These are phyloP conservation scores for Penicillium concentricum DNA, from an alignment of 2,329 filamentous ascomycete species.

Conservation along the genomic window DNA sequence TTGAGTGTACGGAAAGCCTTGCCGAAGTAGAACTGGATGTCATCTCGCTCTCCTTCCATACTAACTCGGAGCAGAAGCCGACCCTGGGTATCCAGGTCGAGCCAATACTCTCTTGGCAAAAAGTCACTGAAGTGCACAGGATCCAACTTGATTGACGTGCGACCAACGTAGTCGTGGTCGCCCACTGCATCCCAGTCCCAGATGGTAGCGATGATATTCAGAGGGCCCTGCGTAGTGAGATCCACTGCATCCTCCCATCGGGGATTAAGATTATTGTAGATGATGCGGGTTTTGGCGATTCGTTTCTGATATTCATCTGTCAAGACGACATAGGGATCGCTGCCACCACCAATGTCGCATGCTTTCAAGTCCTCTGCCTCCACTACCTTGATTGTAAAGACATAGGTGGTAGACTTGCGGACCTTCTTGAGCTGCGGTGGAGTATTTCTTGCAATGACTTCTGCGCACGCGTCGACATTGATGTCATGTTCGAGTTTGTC, in stretches of 20 bases:
- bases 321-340: conserved; percentile 95
- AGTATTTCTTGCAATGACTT: conserved; percentile 71
- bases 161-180: conserved; percentile 94
- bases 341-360: conserved; percentile 91
- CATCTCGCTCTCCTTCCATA: conserved; percentile 97
- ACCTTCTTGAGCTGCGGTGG: conserved; percentile 68
- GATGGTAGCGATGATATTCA: conserved; percentile 94
- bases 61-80: conserved; percentile 85
- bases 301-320: conserved; percentile 98
- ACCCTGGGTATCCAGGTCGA: conserved; percentile 94
- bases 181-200: conserved; percentile 99
- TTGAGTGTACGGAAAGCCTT: conserved; percentile 95
- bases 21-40: conserved; percentile 98
- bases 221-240: conserved; percentile 84
- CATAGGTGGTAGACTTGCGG: conserved; percentile 78
- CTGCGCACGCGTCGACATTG: conserved; percentile 87
- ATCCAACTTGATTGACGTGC: conserved; percentile 97
- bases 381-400: conserved; percentile 98
- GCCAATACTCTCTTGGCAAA: conserved; percentile 92
- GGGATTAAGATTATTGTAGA: conserved; percentile 86
- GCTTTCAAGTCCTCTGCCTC: conserved; percentile 97
- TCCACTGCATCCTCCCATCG: conserved; percentile 97
- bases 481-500: conserved; percentile 87
- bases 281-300: conserved; percentile 87
- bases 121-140: conserved; percentile 97